Conservation (phyloP, 805 yeast species). For the Suhomyces pyralidae region DNA sequence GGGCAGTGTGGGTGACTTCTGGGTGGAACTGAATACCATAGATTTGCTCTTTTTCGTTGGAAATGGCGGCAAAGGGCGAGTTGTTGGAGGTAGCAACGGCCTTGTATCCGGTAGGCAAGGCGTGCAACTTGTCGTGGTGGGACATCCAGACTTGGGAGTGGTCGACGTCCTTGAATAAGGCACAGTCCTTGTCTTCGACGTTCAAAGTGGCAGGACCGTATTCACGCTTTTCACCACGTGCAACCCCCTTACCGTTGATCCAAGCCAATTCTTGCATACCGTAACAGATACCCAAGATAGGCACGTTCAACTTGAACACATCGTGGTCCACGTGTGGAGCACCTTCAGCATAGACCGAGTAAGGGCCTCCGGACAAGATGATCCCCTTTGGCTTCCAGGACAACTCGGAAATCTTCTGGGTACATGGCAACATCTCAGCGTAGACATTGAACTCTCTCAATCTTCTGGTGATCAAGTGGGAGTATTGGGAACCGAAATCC, state of each 20-base stretch:
- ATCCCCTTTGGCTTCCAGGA: constrained; percentile 96
- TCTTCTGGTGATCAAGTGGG: constrained; percentile 95
- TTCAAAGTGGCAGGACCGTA: constrained; percentile 93
- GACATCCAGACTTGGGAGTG: constrained; percentile 99
- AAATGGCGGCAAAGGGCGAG: constrained; percentile 94
- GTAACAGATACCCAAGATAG: constrained; percentile 95
- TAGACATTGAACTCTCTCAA: constrained; percentile 96
- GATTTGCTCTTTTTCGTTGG: constrained; percentile 67
- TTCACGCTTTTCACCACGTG: constrained; percentile 96
- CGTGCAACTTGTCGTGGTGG: constrained; percentile 92
- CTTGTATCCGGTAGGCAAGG: constrained; percentile 85
- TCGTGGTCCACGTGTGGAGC: constrained; percentile 98
- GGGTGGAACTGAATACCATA: constrained; percentile 99
- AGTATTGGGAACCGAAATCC: constrained; percentile 98
- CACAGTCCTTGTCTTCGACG: constrained; percentile 64
- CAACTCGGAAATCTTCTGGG: constrained; percentile 91
- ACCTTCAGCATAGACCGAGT: constrained; percentile 91
- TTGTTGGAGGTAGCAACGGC: constrained; percentile 88
- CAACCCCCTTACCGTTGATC: constrained; percentile 92
- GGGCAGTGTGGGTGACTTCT: constrained; percentile 93
- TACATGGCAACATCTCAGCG: constrained; percentile 99
- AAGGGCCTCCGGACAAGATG: constrained; percentile 95
- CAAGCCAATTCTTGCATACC: constrained; percentile 99
- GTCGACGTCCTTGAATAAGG: constrained; percentile 83
- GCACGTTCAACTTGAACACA: constrained; percentile 85